Percentiles rank a stretch among this genome's conserved stretches.
phyloP scores from a whole-genome alignment of 2,329 filamentous ascomycete species.

The Paecilomyces niveus region DNA sequence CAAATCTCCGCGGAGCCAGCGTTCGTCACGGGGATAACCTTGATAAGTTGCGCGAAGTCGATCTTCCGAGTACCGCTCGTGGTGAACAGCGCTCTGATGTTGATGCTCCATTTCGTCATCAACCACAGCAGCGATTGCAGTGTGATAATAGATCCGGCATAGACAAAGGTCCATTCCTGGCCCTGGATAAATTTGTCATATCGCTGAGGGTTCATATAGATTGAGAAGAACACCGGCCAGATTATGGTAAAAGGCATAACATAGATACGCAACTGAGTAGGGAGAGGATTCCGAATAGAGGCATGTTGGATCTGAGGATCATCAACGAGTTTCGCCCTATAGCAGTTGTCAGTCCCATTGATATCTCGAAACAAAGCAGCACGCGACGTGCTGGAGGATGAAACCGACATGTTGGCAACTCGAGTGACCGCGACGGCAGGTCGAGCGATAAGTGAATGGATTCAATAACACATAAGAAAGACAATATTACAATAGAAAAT shows the following conservation, averaged over 20 bases:
- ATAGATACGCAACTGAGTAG: conserved; percentile 75
- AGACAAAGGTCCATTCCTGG: conserved; percentile 98
- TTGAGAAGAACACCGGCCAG: conserved; percentile 86
- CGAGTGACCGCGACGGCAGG: conserved; percentile 23
- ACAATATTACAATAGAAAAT: conserved; percentile 5
- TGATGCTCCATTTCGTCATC: conserved; percentile 95
- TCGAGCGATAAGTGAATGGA: conserved; percentile 12
- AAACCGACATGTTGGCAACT: conserved; percentile 25
- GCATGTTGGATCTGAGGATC: conserved; percentile 83
- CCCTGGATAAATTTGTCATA: conserved; percentile 89
- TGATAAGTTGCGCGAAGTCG: conserved; percentile 75
- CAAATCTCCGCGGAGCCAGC: conserved; percentile 87
- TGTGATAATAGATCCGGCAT: conserved; percentile 80
- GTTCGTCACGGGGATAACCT: conserved; percentile 83
- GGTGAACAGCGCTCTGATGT: conserved; percentile 74
- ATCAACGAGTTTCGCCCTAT: conserved; percentile 78
- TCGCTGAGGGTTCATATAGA: conserved; percentile 74
- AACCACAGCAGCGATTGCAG: conserved; percentile 86
- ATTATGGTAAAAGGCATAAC: conserved; percentile 86
- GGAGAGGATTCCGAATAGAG: conserved; percentile 79
- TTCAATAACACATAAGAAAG: conserved; percentile 15
- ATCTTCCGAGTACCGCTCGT: conserved; percentile 63
- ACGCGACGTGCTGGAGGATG: conserved; percentile 5
- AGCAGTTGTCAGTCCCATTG: conserved; percentile 8
- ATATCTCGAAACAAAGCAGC: conserved; percentile 4